A percentile compares a stretch with the other conserved stretches of the same genome.
Conservation (phyloP, 2,329 filamentous ascomycete species). For the Calonectria naviculata region DNA sequence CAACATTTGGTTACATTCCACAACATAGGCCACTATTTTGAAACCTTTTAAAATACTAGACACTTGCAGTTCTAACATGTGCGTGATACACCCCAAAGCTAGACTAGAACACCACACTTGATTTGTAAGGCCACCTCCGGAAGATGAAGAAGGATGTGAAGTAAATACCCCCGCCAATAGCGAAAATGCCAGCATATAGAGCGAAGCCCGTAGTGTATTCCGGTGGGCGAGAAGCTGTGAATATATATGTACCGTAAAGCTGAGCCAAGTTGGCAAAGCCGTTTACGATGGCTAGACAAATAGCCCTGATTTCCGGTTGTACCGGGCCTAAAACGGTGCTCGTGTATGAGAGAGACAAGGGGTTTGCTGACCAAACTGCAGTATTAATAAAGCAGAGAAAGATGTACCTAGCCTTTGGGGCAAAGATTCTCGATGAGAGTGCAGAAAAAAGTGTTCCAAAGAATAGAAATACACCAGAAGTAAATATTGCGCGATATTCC, state of each 20-base stretch:
- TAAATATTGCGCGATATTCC: not conserved
- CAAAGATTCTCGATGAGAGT: not conserved
- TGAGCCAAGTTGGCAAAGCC: not conserved
- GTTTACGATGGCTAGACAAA: not conserved
- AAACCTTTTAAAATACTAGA: not conserved
- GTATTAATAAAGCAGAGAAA: not conserved
- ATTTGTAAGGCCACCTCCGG: not conserved
- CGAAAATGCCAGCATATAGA: not conserved
- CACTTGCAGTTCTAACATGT: not conserved
- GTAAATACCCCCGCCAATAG: not conserved
- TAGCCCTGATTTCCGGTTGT: not conserved
- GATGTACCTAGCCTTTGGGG: not conserved
- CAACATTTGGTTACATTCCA: not conserved
- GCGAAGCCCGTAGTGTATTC: not conserved
- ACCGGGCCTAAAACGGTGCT: not conserved
- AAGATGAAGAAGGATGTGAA: not conserved
- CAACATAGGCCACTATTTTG: not conserved
- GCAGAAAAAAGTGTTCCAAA: not conserved
- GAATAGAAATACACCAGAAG: not conserved
- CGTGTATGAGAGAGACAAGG: not conserved
- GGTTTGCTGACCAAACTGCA: not conserved
- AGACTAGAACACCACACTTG: not conserved
- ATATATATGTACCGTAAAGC: not conserved
- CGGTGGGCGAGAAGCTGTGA: not conserved
- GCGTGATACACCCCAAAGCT: not conserved